These are phyloP conservation scores for Cercospora zeina DNA, from an alignment of 2,329 filamentous ascomycete species.

Conservation along the genomic window DNA sequence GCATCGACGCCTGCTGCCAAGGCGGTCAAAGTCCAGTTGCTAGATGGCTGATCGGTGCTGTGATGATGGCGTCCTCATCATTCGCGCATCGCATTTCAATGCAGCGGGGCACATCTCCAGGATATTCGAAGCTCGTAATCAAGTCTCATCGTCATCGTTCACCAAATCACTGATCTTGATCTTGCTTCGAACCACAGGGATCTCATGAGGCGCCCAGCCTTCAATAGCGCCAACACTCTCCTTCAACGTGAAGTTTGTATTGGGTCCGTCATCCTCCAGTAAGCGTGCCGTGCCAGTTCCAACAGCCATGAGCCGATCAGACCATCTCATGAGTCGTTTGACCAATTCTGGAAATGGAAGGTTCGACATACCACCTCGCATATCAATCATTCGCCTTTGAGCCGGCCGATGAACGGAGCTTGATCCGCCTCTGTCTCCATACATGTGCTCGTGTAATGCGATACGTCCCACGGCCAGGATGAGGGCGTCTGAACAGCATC, in stretches of 20 bases:
- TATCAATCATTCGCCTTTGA: slow-evolving; percentile 39
- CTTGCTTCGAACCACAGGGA: slow-evolving; percentile 35
- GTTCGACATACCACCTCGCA: slow-evolving; percentile 38
- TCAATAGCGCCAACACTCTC: slow-evolving; percentile 38
- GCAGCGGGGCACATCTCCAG: not conserved
- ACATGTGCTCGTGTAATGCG: slow-evolving; percentile 41
- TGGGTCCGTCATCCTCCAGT: slow-evolving; percentile 35
- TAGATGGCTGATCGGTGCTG: slow-evolving; percentile 32
- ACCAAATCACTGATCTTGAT: slow-evolving; percentile 36
- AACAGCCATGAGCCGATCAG: slow-evolving; percentile 39
- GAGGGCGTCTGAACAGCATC: slow-evolving; percentile 31
- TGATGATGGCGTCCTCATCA: not conserved
- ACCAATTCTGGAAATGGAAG: slow-evolving; percentile 38
- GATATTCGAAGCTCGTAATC: not conserved
- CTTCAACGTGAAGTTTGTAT: slow-evolving; percentile 31
- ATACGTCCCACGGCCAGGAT: slow-evolving; percentile 40
- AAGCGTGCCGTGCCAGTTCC: slow-evolving; percentile 36
- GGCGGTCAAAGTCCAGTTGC: slow-evolving; percentile 42
- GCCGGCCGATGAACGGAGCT: slow-evolving; percentile 38
- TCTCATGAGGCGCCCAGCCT: slow-evolving; percentile 37
- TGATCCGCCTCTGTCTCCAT: slow-evolving; percentile 38
- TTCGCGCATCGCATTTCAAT: too few relatives aligned
- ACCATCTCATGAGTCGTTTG: slow-evolving; percentile 40
- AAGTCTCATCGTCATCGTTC: slow-evolving; percentile 30
- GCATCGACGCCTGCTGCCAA: slow-evolving; percentile 41